Conservation (phyloP, 257 asterid genomes). For the Verbena officinalis region DNA sequence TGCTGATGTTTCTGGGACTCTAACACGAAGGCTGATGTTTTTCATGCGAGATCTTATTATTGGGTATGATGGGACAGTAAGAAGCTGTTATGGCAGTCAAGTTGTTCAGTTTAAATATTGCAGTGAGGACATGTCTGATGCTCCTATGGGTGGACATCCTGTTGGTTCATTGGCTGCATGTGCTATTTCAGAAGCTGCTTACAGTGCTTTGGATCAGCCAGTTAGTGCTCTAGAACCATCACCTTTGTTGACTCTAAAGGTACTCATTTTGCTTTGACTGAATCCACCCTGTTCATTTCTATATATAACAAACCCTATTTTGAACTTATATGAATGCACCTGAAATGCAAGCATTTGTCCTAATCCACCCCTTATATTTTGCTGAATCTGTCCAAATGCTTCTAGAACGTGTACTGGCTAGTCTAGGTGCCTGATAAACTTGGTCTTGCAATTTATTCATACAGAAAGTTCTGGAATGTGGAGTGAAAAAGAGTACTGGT, state of each 20-base stretch:
- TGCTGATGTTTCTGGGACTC: conserved; percentile 91
- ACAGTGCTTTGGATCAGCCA: conserved; percentile 98
- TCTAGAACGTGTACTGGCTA: conserved; percentile 9
- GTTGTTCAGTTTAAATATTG: conserved; percentile 71
- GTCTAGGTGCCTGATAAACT: conserved; percentile 21
- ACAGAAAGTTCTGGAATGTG: conserved; percentile 84
- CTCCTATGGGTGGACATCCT: conserved; percentile 68
- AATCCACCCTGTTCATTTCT: conserved; percentile 2
- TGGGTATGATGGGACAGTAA: conserved; percentile 90
- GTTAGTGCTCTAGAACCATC: conserved; percentile 87
- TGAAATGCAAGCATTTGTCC: too few species aligned
- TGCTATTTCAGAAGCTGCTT: conserved; percentile 92
- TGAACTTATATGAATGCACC: background rate
- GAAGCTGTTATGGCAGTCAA: conserved; percentile 79
- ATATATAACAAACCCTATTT: background rate
- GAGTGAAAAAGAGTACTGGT: conserved; percentile 69
- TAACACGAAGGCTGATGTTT: conserved; percentile 70
- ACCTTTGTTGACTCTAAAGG: conserved; percentile 84
- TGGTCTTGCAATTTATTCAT: conserved; percentile 28
- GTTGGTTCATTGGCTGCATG: conserved; percentile 96
- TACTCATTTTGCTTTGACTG: conserved; percentile 34
- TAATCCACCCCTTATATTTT: background rate
- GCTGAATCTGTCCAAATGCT: conserved; percentile 17
- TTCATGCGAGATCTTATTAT: conserved; percentile 80
- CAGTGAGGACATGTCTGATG: conserved; percentile 31